Evolutionary conservation across 1,284 basidiomycete genomes (phyloP).

Genomic region (Ustilago bromivora): DNA sequence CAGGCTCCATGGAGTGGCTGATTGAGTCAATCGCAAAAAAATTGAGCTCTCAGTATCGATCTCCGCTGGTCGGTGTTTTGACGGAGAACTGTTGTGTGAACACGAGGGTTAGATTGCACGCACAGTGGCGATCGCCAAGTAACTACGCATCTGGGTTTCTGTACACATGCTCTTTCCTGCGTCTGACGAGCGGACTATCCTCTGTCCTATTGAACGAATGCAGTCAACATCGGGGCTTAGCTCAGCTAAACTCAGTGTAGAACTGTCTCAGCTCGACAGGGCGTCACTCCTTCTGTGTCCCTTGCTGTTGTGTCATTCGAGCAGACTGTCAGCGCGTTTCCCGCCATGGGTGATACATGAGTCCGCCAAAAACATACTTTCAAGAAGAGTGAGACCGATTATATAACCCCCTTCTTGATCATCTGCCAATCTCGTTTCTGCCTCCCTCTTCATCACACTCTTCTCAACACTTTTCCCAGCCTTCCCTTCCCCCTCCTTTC

Average conservation of each 20-base stretch:
- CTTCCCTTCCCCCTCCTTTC: constrained; percentile 8
- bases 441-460: constrained; percentile 20
- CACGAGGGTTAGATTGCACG: neutral
- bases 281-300: neutral
- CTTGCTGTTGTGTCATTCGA: neutral
- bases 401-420: constrained; percentile 21
- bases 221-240: neutral
- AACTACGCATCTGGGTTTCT: neutral
- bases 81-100: neutral
- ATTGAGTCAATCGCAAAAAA: neutral
- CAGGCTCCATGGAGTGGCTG: neutral
- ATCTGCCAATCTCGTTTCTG: constrained; percentile 1
- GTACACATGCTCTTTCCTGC: constrained; percentile 11
- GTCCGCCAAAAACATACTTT: neutral
- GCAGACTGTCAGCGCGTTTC: neutral
- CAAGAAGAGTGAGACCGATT: constrained; percentile 13
- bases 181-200: constrained; percentile 8
- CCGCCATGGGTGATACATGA: neutral
- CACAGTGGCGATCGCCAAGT: constrained; percentile 2
- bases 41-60: neutral
- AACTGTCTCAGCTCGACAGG: neutral
- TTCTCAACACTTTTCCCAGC: constrained; percentile 31
- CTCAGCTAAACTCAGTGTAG: constrained; percentile 2
- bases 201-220: neutral
- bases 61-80: constrained; percentile 20